Evolutionary conservation across 2,329 filamentous ascomycete genomes (phyloP).

Genomic region (Cordyceps javanica): DNA sequence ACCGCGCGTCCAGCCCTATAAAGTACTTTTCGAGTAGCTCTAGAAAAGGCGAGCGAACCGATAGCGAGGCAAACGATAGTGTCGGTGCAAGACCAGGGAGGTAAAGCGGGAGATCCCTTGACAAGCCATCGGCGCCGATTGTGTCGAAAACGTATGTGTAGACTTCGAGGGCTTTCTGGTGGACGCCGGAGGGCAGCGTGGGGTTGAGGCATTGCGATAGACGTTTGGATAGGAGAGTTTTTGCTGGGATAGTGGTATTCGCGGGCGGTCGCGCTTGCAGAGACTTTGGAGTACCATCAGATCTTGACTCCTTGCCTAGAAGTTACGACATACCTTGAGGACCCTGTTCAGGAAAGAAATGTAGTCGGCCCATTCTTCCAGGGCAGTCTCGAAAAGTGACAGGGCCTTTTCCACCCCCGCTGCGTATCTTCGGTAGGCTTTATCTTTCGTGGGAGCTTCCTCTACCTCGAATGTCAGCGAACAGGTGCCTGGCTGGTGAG

Average conservation of each 20-base stretch:
- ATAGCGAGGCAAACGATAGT: constrained; percentile 88
- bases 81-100: constrained; percentile 84
- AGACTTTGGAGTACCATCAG: constrained; percentile 47
- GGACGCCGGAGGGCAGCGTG: constrained; percentile 86
- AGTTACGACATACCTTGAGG: constrained; percentile 59
- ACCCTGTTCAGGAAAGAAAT: constrained; percentile 92
- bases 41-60: constrained; percentile 80
- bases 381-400: constrained; percentile 80
- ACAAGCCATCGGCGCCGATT: constrained; percentile 74
- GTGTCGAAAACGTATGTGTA: constrained; percentile 84
- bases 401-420: constrained; percentile 81
- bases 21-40: constrained; percentile 78
- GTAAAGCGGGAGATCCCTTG: constrained; percentile 78
- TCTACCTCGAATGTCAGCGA: constrained; percentile 31
- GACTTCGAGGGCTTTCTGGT: constrained; percentile 94
- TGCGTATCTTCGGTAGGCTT: constrained; percentile 80
- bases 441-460: constrained; percentile 53
- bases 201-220: constrained; percentile 94
- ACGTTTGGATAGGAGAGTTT: constrained; percentile 77
- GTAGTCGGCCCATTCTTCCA: constrained; percentile 99
- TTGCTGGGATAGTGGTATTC: constrained; percentile 70
- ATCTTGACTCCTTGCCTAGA: not conserved
- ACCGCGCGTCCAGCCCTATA: constrained; percentile 60
- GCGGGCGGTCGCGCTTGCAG: constrained; percentile 78
- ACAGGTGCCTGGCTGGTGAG: not conserved